These are phyloP conservation scores for Fusarium marasasianum DNA, from an alignment of 2,329 filamentous ascomycete species.

Conservation along the genomic window DNA sequence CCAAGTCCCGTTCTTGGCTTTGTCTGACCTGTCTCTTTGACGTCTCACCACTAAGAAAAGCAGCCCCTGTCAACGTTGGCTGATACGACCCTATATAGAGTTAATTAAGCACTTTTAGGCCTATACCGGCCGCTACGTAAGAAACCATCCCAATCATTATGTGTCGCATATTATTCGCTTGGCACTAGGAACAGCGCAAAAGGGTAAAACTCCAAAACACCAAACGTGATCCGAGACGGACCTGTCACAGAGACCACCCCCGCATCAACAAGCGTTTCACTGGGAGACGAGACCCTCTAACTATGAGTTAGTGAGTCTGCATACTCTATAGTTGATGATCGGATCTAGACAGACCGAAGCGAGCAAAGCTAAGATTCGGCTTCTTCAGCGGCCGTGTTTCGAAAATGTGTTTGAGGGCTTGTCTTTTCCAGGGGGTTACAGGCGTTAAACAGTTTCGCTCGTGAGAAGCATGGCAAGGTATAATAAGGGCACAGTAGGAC, in stretches of 20 bases:
- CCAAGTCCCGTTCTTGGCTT: slow-evolving; percentile 32
- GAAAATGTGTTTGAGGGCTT: slow-evolving; percentile 21
- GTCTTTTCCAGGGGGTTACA: slow-evolving; percentile 14
- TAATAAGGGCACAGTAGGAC: slow-evolving; percentile 27
- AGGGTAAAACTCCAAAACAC: slow-evolving; percentile 32
- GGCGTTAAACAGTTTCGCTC: not conserved
- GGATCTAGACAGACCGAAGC: slow-evolving; percentile 33
- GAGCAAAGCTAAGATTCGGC: slow-evolving; percentile 19
- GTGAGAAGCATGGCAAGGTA: slow-evolving; percentile 7
- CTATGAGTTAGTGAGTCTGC: no score
- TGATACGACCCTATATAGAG: slow-evolving; percentile 17
- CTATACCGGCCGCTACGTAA: slow-evolving; percentile 25
- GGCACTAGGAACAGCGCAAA: slow-evolving; percentile 13
- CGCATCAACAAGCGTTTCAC: slow-evolving; percentile 25
- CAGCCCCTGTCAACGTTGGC: not conserved
- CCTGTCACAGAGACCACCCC: slow-evolving; percentile 47
- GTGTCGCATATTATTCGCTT: slow-evolving; percentile 14
- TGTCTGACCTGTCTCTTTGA: slow-evolving; percentile 20
- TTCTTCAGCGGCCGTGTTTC: slow-evolving; percentile 37
- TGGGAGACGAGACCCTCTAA: no score
- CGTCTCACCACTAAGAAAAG: slow-evolving; percentile 27
- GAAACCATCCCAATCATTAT: slow-evolving; percentile 2
- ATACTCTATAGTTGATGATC: slow-evolving; percentile 5
- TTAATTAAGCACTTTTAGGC: slow-evolving; percentile 12
- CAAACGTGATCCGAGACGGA: slow-evolving; percentile 49